Base-by-base conservation (phyloP, 2,329 filamentous ascomycete species). In the Penicillium sp. region DNA sequence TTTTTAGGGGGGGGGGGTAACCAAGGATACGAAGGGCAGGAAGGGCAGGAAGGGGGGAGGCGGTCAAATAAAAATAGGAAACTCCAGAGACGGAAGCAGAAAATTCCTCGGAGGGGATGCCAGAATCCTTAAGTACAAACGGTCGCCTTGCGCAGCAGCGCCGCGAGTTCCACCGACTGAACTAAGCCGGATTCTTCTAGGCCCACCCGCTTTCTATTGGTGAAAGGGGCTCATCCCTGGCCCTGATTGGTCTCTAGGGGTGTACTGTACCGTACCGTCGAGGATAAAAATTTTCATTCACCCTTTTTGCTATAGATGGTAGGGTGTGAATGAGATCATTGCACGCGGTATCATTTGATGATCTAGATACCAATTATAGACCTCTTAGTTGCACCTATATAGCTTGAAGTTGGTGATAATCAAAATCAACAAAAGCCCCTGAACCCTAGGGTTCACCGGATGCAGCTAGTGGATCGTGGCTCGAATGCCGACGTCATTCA, bases 91-190 rank as follows among this genome's bases (percentile, higher is more conserved):
- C 55, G 49, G 55, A 57, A 57, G 56, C 52, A 57, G 49, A 59
- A 55, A 55, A 57, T 46, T 41, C 42, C 50, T 52, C 53, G 51
- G 43, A 54, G 59, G 57, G 58, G 57, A 57, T 52, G 56, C 54
- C 50, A 58, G 56, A 60, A 56, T 59, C 54, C 59, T 61, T 61
- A 61, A 61, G 59, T 61, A 61, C 59, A 50, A 54, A 54, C 50
- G 46, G 49, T 39, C 42, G 52, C 48, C 44, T 56, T 48, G 44
- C 48, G 38, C 35, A 40, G 13, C 42, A 24, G 9, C 32, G 41
- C 47, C 47, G 47, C 47, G 44, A 55, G 53, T 58, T 61, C 59
- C 59, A 61, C 59, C 51, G 47, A 42, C 51, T 47, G 52, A 51
- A 42, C 44, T 59, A 48, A 44, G 42, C 50, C 52, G 31, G 15